Conservation (phyloP, 2,329 filamentous ascomycete species). For the Volutella citrinella region DNA sequence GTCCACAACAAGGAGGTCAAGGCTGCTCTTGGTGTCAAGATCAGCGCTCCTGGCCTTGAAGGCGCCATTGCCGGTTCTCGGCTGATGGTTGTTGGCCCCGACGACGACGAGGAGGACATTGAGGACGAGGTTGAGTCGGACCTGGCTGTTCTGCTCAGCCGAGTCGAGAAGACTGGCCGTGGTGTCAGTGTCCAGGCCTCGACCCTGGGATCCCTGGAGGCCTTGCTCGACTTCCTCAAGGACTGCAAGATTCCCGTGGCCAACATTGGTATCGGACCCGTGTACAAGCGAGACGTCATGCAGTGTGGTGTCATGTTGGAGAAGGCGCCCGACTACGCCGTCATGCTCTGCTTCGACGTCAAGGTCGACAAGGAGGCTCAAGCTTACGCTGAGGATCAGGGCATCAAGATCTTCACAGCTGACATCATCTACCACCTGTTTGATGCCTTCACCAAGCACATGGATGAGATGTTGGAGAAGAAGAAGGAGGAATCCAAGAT, state of each 20-base stretch:
- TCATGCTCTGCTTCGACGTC: conserved; percentile 99
- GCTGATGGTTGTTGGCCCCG: conserved; percentile 86
- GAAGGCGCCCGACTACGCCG: conserved; percentile 90
- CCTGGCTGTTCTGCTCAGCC: conserved; percentile 84
- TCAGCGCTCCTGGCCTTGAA: conserved; percentile 92
- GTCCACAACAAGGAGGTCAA: conserved; percentile 99
- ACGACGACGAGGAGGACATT: conserved; percentile 95
- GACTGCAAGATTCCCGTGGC: conserved; percentile 95
- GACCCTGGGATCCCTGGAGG: conserved; percentile 94
- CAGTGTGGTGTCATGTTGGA: conserved; percentile 94
- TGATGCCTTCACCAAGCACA: conserved; percentile 93
- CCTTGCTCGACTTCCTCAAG: conserved; percentile 92
- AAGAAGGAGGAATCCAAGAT: conserved; percentile 97
- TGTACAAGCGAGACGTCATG: conserved; percentile 98
- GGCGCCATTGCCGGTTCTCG: conserved; percentile 95
- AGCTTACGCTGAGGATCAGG: conserved; percentile 86
- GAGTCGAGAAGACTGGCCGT: conserved; percentile 86
- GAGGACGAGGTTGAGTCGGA: conserved; percentile 96
- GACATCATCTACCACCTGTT: conserved; percentile 99
- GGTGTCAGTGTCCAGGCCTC: conserved; percentile 98
- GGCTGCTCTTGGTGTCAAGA: conserved; percentile 97
- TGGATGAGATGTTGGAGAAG: conserved; percentile 80
- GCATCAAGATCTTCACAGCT: conserved; percentile 96
- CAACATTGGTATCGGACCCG: conserved; percentile 94
- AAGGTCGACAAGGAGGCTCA: conserved; percentile 97